Evolutionary conservation across 2,329 filamentous ascomycete species (phyloP), one percentile per base, ranked within the genome.

Genomic region (Calycina herbarum): DNA sequence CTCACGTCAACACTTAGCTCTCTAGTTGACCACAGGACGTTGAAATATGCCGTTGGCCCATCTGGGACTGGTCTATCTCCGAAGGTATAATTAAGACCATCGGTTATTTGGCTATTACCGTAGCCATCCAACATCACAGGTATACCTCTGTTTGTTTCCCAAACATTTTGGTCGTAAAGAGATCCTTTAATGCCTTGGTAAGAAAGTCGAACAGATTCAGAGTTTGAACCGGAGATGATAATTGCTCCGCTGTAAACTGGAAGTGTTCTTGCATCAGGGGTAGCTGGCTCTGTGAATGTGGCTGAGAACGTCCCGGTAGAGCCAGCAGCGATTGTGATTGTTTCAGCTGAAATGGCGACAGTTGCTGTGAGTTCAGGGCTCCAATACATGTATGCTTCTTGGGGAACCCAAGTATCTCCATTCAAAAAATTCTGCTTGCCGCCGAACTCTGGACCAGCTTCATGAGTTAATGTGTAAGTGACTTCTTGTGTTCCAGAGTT

Each of bases 1-100:
- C 33, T n/a, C 11, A 59, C 57, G 27, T 59, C 57, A 15, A 59
- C 35, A 42, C 57, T 59, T 59, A 59, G n/a, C 20, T 59, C 57
- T 27, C 27, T 8, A 5, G 57, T 59, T 20, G 57, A 40, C 57
- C 57, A 59, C 13, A 59, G 8, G 11, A 59, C 31, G 15, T 59
- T 59, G 27, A 35, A 59, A 27, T 42, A 59, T 1, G 57, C 31
- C 8, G 57, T 59, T 11, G 57, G 57, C 3, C 35, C 35, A 13
- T 38, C 35, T 11, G 11, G 35, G 3, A 38, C 29, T 31, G 57
- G 31, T 24, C 35, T 20, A 11, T n/a, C 24, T 31, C 24, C 24
- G 17, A 58, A 17, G 8, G 57, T 59, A 35, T 59, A 59, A 27
- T 59, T 59, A 8, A 40, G 57, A 2, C 57, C 57, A 24, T 59